Evolutionary conservation across 2,329 filamentous ascomycete genomes (phyloP).

Genomic region (Penicillium sp.): DNA sequence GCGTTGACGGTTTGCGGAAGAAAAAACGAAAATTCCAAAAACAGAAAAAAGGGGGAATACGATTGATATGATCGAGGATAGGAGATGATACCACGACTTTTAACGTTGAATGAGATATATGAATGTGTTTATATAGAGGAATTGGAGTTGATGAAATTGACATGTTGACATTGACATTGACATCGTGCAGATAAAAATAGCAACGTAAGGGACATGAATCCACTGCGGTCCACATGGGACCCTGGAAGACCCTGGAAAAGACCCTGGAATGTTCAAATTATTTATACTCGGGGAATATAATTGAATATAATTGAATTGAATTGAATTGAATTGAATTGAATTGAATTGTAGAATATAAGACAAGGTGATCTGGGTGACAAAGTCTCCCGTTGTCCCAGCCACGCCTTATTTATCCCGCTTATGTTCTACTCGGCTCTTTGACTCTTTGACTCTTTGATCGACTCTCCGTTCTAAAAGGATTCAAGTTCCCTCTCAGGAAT

Average conservation of each 20-base stretch:
- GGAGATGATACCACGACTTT: conserved; percentile 4
- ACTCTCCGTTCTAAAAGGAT: neutral
- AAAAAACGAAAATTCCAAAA: conserved; percentile 1
- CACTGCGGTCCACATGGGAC: neutral
- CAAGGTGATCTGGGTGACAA: neutral
- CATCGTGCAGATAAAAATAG: conserved; percentile 5
- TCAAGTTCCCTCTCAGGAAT: neutral
- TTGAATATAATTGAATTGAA: no score
- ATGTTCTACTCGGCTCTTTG: neutral
- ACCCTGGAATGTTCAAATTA: neutral
- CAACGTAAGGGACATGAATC: neutral
- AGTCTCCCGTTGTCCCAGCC: conserved; percentile 14
- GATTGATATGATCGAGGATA: neutral
- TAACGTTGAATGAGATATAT: neutral
- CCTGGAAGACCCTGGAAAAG: neutral
- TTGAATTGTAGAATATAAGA: no score
- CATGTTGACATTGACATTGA: neutral
- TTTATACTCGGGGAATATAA: no score
- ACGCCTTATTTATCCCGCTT: conserved; percentile 10
- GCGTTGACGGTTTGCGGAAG: neutral
- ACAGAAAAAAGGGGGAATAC: neutral
- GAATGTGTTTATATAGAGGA: neutral
- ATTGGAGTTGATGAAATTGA: neutral
- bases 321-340: no score
- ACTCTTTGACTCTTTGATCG: neutral